Base-by-base conservation (phyloP, 2,329 filamentous ascomycete genomes). In the Pseudogymnoascus destructans region DNA sequence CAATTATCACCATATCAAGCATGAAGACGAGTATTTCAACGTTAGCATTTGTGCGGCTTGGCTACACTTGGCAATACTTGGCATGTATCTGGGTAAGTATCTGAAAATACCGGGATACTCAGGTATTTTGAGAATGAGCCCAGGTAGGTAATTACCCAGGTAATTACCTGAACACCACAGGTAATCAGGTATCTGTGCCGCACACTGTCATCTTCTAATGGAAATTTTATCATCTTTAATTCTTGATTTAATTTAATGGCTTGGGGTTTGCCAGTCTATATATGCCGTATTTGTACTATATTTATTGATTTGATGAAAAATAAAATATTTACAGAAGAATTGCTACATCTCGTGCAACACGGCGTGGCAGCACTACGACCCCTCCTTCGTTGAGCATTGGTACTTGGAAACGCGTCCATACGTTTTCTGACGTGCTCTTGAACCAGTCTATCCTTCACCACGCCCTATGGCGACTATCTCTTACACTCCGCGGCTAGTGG, bases 271-370 rank as follows among this genome's bases (percentile, higher is more conserved):
- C 46, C 46, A 11, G 25, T 52, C 46, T 52, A 52, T 9, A 36
- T 38, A 49, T 49, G 23, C 8, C 13, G n/a, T 49, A 17, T 36
- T 35, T 38, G 42, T 42, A 54, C 23, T 27, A 21, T 25, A 3
- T n/a, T 27, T 25, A 46, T 9, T 59, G n/a, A 60, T 59, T 13
- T 59, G 55, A 59, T 42, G 57, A 61, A 40, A 56, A 59, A 56
- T 61, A 58, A 59, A 61, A 62, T 61, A 62, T 58, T 30, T 30
- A 52, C 46, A 52, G 46, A 52, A 52, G 46, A 19, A 19, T 52
- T 52, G 46, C 13, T 30, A 17, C 46, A 52, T 30, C 46, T 30
- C 9, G 46, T 52, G 46, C 10, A 27, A 49, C 46, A 30, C 5
- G 46, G 46, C 46, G 21, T 52, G 25, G 46, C 25, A 30, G 15